These are phyloP conservation scores for Cercospora janseana DNA, from an alignment of 2,329 filamentous ascomycete species.

Conservation along the genomic window DNA sequence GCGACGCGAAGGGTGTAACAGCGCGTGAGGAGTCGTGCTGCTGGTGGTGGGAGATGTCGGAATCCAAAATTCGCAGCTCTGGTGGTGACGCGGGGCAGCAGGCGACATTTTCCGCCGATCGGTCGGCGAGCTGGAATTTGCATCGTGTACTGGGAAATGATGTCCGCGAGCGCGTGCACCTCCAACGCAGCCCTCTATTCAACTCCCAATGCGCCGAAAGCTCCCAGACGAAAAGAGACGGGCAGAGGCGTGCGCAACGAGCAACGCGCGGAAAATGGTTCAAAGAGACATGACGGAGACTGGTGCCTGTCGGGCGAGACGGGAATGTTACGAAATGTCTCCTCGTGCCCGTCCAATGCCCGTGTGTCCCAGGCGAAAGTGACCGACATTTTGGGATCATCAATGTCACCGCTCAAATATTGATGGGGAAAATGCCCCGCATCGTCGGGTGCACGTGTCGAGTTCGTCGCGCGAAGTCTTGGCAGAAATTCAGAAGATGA, in stretches of 20 bases:
- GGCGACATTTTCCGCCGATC: constrained; percentile 13
- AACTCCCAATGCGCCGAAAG: constrained; percentile 8
- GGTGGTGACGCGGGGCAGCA: constrained; percentile 5
- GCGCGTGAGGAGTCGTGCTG: not conserved
- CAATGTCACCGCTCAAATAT: not conserved
- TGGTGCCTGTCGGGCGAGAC: too few relatives aligned
- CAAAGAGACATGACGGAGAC: too few relatives aligned
- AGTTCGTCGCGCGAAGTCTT: too few relatives aligned
- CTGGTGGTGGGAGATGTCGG: constrained; percentile 12
- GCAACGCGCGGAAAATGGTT: too few relatives aligned
- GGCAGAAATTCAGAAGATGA: too few relatives aligned
- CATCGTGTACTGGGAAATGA: constrained; percentile 1
- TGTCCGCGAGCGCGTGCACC: not conserved
- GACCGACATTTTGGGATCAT: too few relatives aligned
- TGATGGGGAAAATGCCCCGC: not conserved
- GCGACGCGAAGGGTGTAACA: not conserved
- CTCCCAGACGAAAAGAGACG: not conserved
- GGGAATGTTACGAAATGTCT: too few relatives aligned
- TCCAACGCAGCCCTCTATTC: not conserved
- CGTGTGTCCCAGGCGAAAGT: too few relatives aligned
- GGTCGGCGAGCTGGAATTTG: constrained; percentile 8
- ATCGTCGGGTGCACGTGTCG: too few relatives aligned
- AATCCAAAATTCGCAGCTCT: constrained; percentile 6
- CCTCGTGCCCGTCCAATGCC: too few relatives aligned
- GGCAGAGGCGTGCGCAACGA: not conserved